Conservation (phyloP, 129 eudicot species). For the Calendula officinalis region DNA sequence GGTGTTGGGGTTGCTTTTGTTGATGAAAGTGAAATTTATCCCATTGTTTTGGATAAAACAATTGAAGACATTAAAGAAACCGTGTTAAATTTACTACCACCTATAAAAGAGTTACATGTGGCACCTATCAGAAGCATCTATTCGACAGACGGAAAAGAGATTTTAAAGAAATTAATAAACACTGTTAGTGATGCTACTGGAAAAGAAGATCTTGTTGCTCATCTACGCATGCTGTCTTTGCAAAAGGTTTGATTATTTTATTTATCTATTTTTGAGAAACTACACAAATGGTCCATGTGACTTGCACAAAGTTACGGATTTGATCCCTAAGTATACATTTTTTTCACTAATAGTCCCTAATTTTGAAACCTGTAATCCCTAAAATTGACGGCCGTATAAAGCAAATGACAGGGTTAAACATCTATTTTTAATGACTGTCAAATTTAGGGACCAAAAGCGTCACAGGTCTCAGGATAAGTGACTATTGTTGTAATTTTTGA, state of each 20-base stretch:
- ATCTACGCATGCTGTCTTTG: constrained; percentile 77
- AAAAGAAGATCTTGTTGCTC: constrained; percentile 68
- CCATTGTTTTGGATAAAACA: constrained; percentile 35
- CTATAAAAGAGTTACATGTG: constrained; percentile 52
- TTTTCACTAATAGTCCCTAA: no score
- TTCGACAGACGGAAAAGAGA: constrained; percentile 48
- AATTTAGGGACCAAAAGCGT: no score
- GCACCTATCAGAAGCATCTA: constrained; percentile 57
- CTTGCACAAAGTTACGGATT: no score
- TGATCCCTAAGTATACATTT: no score
- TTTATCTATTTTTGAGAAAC: not conserved
- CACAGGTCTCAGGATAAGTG: no score
- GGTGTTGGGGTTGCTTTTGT: constrained; percentile 88
- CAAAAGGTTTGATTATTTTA: constrained; percentile 56
- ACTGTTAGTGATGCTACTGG: constrained; percentile 72
- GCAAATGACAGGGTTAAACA: no score
- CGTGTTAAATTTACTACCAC: constrained; percentile 54
- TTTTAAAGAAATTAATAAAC: constrained; percentile 41
- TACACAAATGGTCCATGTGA: not conserved
- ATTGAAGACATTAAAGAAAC: constrained; percentile 50
- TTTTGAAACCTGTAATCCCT: no score
- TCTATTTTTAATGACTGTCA: no score
- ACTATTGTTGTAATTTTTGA: no score
- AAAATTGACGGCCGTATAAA: no score
- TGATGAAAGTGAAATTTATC: constrained; percentile 54